Evolutionary conservation across 495 filamentous ascomycete species (phyloP), one percentile per base, ranked within the genome.

Genomic region (Echria macrotheca): DNA sequence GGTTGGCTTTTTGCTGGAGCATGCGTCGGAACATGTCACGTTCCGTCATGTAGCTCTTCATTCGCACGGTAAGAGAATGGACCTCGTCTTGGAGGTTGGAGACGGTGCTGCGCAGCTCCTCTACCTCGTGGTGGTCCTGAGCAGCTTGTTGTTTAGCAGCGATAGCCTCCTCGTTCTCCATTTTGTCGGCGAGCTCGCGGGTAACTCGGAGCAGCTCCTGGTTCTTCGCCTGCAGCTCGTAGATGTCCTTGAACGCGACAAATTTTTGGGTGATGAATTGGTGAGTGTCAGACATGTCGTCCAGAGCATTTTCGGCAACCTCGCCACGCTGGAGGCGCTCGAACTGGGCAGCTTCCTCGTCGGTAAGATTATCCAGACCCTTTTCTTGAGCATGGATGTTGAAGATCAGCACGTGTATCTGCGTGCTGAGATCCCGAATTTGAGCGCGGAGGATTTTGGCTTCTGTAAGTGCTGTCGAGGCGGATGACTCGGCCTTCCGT

Each of bases 1-100:
- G 67, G 12, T 72, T 65, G 8, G 74, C 75, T 24, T 82, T 71
- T 55, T 89, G 84, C 49, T 88, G 82, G 11, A 96, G 79, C 81
- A 96, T 93, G 32, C 89, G 87, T 23, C 89, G 81, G 82, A 95
- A 96, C 78, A 95, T 96, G 58, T 99, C 91, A 26, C 93, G 81
- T 69, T 99, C 93, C 60, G 87, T 87, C 40, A 91, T 86, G 55
- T 95, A 95, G 65, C 89, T 95, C 72, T 96, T 84, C 24, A 87
- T 85, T 52, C 87, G 84, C 5, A 85, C 80, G 3, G 84, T 75
- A 39, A 93, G 79, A 25, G 84, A 83, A 51, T 85, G 77, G 26
- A 96, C 75, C 58, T 96, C 91, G 26, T 81, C 80, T 48, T 73
- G 73, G 44, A 81, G 70, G 15, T 68, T 68, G 43, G 73, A 66